Evolutionary conservation across 2,329 filamentous ascomycete species (phyloP).

Genomic region (Emergomyces orientalis): DNA sequence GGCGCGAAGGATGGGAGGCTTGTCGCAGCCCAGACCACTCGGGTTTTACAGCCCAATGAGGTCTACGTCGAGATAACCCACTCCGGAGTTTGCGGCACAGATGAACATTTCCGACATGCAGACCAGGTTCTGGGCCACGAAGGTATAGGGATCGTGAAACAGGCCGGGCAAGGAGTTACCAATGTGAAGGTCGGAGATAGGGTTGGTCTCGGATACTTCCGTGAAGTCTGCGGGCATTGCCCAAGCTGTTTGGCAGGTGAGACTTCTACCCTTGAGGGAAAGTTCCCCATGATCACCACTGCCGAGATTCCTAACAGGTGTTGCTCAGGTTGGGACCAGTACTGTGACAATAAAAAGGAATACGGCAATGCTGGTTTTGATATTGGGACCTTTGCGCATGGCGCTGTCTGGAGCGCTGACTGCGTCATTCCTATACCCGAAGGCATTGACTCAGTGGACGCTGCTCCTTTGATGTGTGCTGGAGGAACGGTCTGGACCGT

Average conservation of each 20-base stretch:
- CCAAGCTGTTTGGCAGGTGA: conserved; percentile 7
- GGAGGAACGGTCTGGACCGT: conserved; percentile 45
- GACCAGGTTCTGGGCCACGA: conserved; percentile 31
- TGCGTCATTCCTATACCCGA: conserved; percentile 36
- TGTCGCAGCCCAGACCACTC: conserved; percentile 3
- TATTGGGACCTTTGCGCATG: conserved; percentile 30
- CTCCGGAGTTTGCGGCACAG: conserved; percentile 59
- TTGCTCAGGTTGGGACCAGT: conserved; percentile 12
- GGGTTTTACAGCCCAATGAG: conserved; percentile 22
- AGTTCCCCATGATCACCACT: background rate
- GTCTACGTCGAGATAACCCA: conserved; percentile 56
- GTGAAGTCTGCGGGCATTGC: conserved; percentile 32
- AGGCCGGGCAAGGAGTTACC: conserved; percentile 24
- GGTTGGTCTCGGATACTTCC: conserved; percentile 36
- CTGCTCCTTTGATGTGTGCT: conserved; percentile 41
- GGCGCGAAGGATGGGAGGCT: conserved; percentile 7
- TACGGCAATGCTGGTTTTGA: conserved; percentile 29
- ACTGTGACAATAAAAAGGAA: conserved; percentile 27
- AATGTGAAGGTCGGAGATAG: conserved; percentile 33
- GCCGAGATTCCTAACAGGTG: background rate
- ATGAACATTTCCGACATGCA: conserved; percentile 29
- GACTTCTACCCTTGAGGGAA: background rate
- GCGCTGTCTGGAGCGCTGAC: conserved; percentile 33
- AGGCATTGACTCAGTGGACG: conserved; percentile 38
- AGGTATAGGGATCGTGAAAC: conserved; percentile 28